Evolutionary conservation across 164 flowering plant genomes (phyloP), one percentile per base, ranked within the genome.

Genomic region (Dillenia suffruticosa): DNA sequence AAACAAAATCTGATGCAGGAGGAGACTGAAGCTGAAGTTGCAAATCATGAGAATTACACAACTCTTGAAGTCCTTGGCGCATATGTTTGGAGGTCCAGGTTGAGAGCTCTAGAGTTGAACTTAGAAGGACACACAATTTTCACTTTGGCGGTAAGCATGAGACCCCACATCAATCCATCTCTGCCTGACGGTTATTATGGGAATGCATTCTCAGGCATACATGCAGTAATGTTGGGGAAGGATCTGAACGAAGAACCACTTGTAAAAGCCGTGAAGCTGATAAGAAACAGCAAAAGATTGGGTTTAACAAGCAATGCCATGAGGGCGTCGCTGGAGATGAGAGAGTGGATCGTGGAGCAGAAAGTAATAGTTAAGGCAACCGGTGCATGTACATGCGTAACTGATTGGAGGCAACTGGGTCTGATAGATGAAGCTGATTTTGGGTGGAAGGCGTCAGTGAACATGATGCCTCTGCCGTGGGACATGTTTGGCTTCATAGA

Each of bases 351-450:
- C 0, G 52, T 57, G 44, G 46, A 53, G 45, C 19, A 32, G 6
- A 51, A 63, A 2, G 6, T 15, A 15, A 61, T 48, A 48, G 0
- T 57, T 12, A 4, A 26, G 5, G 32, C 32, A 2, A 26, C 32
- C 3, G 32, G 32, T 26, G 32, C 32, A 1, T 26, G 2, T 26
- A 5, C 32, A 26, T 26, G 32, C 26, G 17, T 76, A 8, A 77
- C 80, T 32, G 75, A 76, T 49, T 76, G 77, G 80, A 70, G 77
- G 47, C 68, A 68, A 6, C 43, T 71, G 59, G 71, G 74, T 58
- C 46, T 77, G 11, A 16, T 71, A 10, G 69, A 76, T 44, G 65
- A 73, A 61, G 61, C 63, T 2, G 74, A 68, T 61, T 66, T 77
- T 44, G 81, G 77, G 49, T 66, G 69, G 72, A 60, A 54, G 44